Percentiles rank a stretch among this genome's conserved stretches.
phyloP scores from a whole-genome alignment of 139 green algal species.

The Marvania coccoides region DNA sequence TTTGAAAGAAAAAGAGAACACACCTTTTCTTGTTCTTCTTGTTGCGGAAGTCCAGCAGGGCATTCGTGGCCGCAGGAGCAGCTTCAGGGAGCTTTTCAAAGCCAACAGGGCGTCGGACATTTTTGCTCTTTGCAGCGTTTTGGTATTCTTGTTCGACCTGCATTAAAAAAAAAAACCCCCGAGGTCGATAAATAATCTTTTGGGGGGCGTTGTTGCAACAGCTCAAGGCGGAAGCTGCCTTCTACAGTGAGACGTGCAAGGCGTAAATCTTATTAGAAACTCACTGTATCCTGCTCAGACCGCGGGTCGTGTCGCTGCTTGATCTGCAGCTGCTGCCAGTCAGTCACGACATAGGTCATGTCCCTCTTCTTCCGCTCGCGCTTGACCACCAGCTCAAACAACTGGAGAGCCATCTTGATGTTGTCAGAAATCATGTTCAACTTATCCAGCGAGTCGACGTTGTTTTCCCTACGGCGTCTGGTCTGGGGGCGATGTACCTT shows the following conservation, averaged over 20 bases:
- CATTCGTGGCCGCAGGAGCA: slow-evolving; percentile 24
- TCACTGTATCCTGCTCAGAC: slow-evolving; percentile 16
- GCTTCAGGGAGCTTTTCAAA: slow-evolving; percentile 31
- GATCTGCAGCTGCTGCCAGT: slow-evolving; percentile 56
- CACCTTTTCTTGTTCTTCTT: slow-evolving; percentile 36
- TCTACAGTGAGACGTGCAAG: no score
- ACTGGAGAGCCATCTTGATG: slow-evolving; percentile 40
- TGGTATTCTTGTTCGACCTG: slow-evolving; percentile 37
- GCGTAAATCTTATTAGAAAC: no score
- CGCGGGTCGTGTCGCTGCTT: slow-evolving; percentile 41
- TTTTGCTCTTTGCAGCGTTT: slow-evolving; percentile 18
- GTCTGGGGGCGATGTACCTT: slow-evolving; percentile 83
- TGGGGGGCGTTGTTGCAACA: no score
- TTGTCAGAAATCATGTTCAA: slow-evolving; percentile 65
- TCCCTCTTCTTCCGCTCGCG: slow-evolving; percentile 69
- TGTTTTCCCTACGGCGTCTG: slow-evolving; percentile 71
- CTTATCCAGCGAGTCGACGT: slow-evolving; percentile 72
- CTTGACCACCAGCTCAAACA: slow-evolving; percentile 55
- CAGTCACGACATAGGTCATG: slow-evolving; percentile 45
- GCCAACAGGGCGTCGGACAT: slow-evolving; percentile 23
- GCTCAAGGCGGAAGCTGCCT: no score
- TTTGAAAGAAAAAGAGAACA: no score
- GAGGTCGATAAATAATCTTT: no score
- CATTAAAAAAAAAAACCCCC: not conserved
- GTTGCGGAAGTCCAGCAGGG: slow-evolving; percentile 26